Base-by-base conservation (phyloP, 208 protist genomes). In the Wallacemonas sp. region DNA sequence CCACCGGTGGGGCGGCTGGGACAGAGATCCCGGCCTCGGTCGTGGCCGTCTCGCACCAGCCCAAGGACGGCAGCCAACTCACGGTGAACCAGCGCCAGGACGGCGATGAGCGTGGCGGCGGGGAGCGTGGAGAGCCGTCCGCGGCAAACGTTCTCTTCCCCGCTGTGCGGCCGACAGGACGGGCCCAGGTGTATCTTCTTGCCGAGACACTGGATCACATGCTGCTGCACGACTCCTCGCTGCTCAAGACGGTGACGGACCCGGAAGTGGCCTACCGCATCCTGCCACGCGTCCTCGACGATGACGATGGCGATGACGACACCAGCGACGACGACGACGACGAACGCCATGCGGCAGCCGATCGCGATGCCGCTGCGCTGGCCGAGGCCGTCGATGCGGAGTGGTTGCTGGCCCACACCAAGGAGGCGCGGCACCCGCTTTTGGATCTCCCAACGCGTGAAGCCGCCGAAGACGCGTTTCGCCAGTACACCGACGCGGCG, bases 121-220 rank as follows among this genome's bases (percentile, higher is more conserved):
- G 30, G 2, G 52, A 39, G 32, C 52, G 52, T 38, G 52, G 52
- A 9, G 52, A 58, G 52, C 52, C 52, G 11, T 58, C 52, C 29
- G 38, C 61, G 21, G 71, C 58, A 0, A 52, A 55, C 14, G 41
- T 64, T 62, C 33, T 85, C 58, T 94, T 94, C 74, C 91, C 91
- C 19, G 82, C 84, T 5, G 52, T 43, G 6, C 74, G 79, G 24
- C 82, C 88, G 8, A 70, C 67, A n/a, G 85, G 84, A 11, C 80
- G 91, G 11, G 78, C 88, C 0, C 86, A 96, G 74, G 88, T 94
- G 47, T 96, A 94, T 64, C 68, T 96, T 19, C 77, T 96, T 16
- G 86, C 84, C 0, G 84, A 92, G 47, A 80, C 80, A 17, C 56
- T 96, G 5, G 91, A 96, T 72, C 72, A 80, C 60, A 94, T 96